Evolutionary conservation across 2,329 filamentous ascomycete species (phyloP).

Genomic region (Rachicladosporium sp.): DNA sequence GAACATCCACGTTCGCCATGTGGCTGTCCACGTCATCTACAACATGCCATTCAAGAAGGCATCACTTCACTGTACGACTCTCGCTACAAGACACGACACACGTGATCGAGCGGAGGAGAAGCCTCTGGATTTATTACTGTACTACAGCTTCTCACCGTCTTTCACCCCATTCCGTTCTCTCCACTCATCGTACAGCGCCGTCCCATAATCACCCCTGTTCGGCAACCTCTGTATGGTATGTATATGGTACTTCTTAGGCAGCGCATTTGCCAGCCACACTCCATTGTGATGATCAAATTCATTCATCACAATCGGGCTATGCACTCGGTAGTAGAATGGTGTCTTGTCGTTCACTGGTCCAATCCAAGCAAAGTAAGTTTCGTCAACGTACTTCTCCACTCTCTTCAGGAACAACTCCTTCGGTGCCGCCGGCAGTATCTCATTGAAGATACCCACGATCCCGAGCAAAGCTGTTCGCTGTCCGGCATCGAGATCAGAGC

Average conservation of each 20-base stretch:
- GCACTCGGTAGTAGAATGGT: conserved; percentile 64
- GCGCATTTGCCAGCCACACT: conserved; percentile 58
- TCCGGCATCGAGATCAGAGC: conserved; percentile 33
- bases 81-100: too few species aligned
- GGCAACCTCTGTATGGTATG: conserved; percentile 61
- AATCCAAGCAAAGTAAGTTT: conserved; percentile 71
- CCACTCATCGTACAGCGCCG: conserved; percentile 4
- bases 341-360: conserved; percentile 53
- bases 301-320: conserved; percentile 58
- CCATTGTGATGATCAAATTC: conserved; percentile 74
- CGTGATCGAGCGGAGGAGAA: too few species aligned
- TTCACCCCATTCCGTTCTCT: conserved; percentile 1
- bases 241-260: conserved; percentile 66
- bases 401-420: conserved; percentile 43
- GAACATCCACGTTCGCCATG: too few species aligned
- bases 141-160: conserved; percentile 1
- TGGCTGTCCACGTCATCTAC: too few species aligned
- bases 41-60: too few species aligned
- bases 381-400: conserved; percentile 42
- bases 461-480: conserved; percentile 43
- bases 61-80: too few species aligned
- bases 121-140: too few species aligned
- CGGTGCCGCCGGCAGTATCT: conserved; percentile 50
- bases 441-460: conserved; percentile 51
- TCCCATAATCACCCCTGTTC: conserved; percentile 42